Evolutionary conservation across 2,329 filamentous ascomycete species (phyloP).

Genomic region (Neopestalotiopsis sp.): DNA sequence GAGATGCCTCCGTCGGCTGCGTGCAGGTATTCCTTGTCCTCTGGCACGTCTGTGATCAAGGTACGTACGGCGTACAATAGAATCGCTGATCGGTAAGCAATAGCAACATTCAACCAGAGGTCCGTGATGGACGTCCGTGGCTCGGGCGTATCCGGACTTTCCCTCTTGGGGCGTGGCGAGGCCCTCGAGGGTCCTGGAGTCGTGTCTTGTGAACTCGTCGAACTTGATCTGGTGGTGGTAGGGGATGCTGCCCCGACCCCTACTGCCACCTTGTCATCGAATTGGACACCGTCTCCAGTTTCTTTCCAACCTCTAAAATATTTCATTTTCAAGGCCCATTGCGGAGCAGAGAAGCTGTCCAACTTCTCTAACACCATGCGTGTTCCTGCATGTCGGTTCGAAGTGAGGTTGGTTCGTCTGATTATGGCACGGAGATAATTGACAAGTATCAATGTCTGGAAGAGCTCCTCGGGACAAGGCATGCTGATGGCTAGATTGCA

Average conservation of each 20-base stretch:
- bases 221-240: not conserved
- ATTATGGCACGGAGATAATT: slow-evolving; percentile 24
- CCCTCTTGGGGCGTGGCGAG: not conserved
- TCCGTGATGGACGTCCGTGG: slow-evolving; percentile 5
- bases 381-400: slow-evolving; percentile 19
- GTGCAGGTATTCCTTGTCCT: slow-evolving; percentile 19
- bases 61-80: slow-evolving; percentile 22
- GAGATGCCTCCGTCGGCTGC: not conserved
- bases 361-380: slow-evolving; percentile 22
- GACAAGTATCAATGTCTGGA: slow-evolving; percentile 21
- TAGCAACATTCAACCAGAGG: slow-evolving; percentile 22
- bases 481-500: slow-evolving; percentile 22
- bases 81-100: slow-evolving; percentile 22
- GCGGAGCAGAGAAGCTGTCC: slow-evolving; percentile 17
- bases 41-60: slow-evolving; percentile 20
- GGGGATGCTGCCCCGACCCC: not conserved
- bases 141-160: not conserved
- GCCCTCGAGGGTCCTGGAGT: not conserved
- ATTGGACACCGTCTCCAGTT: slow-evolving; percentile 23
- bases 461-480: slow-evolving; percentile 23
- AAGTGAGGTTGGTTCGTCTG: slow-evolving; percentile 10
- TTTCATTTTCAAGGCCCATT: slow-evolving; percentile 24
- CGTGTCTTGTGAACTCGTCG: not conserved
- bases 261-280: slow-evolving; percentile 13
- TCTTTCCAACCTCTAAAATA: slow-evolving; percentile 22